These are phyloP conservation scores for Helianthus tuberosus DNA, from an alignment of 129 eudicot genomes.

Conservation along the genomic window DNA sequence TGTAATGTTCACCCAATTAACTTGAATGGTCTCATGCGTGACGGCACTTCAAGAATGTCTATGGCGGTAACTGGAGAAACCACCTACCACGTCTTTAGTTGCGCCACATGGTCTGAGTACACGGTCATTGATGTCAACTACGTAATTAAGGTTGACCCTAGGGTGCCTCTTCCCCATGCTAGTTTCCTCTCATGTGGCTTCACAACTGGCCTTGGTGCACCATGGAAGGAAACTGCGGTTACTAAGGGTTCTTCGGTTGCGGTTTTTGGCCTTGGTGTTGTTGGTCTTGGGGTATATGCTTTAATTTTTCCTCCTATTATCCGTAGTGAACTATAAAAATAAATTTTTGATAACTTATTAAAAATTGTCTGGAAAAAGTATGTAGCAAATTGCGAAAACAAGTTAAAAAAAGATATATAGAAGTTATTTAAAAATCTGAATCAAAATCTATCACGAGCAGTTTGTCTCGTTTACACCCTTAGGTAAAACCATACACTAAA, in stretches of 20 bases:
- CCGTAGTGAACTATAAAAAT: neutral
- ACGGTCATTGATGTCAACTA: constrained; percentile 44
- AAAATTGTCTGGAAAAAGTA: neutral
- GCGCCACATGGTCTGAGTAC: constrained; percentile 70
- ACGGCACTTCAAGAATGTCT: constrained; percentile 61
- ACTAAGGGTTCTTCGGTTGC: constrained; percentile 55
- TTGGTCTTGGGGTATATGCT: constrained; percentile 61
- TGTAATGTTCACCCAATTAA: constrained; percentile 41
- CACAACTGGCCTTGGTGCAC: constrained; percentile 61
- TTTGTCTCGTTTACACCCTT: neutral
- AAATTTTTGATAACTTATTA: neutral
- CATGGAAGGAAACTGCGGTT: constrained; percentile 43
- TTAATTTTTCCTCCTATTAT: neutral
- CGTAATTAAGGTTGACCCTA: constrained; percentile 49
- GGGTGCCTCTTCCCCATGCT: constrained; percentile 44
- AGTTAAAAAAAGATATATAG: no score
- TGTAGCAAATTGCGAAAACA: neutral
- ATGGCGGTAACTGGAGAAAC: constrained; percentile 34
- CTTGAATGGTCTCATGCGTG: constrained; percentile 47
- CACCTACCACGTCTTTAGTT: constrained; percentile 45
- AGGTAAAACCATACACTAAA: neutral
- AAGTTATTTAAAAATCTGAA: no score
- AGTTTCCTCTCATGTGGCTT: constrained; percentile 66
- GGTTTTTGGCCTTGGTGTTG: constrained; percentile 67
- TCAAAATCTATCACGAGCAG: no score